Conservation (phyloP, 108 stramenopile species). For the Nitzschia sp. region DNA sequence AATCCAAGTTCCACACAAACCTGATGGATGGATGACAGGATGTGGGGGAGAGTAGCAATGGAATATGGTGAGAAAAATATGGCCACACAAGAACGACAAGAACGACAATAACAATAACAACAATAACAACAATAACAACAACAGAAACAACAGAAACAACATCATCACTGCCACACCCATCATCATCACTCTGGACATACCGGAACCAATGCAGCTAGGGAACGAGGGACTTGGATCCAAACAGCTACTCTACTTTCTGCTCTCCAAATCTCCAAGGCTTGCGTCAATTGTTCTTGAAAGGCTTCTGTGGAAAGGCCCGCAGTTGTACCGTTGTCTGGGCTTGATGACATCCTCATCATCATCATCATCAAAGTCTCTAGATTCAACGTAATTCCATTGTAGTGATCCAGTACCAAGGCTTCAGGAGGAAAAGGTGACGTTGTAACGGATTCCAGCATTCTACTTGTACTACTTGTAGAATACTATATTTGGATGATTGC, state of each 20-base stretch:
- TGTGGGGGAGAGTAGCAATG: background rate
- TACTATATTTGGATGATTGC: no score
- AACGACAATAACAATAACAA: no score
- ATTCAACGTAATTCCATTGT: slow-evolving; percentile 71
- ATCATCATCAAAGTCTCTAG: slow-evolving; percentile 3
- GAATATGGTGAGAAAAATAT: background rate
- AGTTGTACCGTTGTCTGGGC: no score
- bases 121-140: background rate
- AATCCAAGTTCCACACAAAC: slow-evolving; percentile 45
- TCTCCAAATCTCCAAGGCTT: slow-evolving; percentile 50
- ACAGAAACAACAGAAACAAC: background rate
- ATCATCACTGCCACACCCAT: background rate
- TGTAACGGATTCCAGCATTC: background rate
- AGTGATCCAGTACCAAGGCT: slow-evolving; percentile 58
- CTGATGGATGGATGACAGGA: no score
- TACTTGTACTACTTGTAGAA: no score
- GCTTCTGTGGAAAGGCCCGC: background rate
- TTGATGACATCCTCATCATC: no score
- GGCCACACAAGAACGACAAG: no score
- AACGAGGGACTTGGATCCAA: slow-evolving; percentile 63
- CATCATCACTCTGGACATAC: slow-evolving; percentile 1
- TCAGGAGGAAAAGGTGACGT: slow-evolving; percentile 54
- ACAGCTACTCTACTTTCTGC: slow-evolving; percentile 55
- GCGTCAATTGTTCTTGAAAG: slow-evolving; percentile 27
- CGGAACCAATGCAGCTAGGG: slow-evolving; percentile 27